Evolutionary conservation across 2,329 filamentous ascomycete genomes (phyloP).

Genomic region (Xylariaceae sp.): DNA sequence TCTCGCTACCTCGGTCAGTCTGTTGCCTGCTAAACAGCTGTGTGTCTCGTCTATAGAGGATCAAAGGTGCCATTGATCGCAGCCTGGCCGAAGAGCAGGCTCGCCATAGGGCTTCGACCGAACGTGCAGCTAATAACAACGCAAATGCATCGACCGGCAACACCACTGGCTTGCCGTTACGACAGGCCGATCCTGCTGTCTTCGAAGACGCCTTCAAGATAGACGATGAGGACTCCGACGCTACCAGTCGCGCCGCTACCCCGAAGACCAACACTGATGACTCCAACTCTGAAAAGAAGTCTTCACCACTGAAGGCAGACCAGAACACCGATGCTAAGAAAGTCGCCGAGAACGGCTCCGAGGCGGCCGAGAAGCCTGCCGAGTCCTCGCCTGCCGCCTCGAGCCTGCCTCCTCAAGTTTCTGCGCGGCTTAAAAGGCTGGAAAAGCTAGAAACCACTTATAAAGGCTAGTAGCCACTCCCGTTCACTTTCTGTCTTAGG

Average conservation of each 20-base stretch:
- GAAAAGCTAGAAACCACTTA: conserved; percentile 87
- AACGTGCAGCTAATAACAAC: conserved; percentile 41
- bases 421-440: conserved; percentile 72
- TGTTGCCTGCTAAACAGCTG: conserved; percentile 7
- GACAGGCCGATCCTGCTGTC: conserved; percentile 66
- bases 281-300: conserved; percentile 18
- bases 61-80: conserved; percentile 79
- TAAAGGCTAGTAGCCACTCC: conserved; percentile 52
- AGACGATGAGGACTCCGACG: conserved; percentile 80
- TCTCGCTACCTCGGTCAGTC: neutral
- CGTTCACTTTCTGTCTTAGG: neutral
- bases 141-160: conserved; percentile 32
- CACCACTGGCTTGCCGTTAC: conserved; percentile 34
- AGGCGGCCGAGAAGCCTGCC: conserved; percentile 23
- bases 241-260: conserved; percentile 56
- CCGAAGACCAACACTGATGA: conserved; percentile 35
- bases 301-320: conserved; percentile 1
- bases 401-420: conserved; percentile 70
- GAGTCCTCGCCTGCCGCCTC: conserved; percentile 24
- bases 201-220: conserved; percentile 84
- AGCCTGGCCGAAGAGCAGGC: conserved; percentile 90
- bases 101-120: conserved; percentile 55
- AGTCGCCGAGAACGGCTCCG: neutral
- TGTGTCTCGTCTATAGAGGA: conserved; percentile 48
- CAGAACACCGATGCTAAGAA: conserved; percentile 13